phyloP scores from a whole-genome alignment of 257 asterid species.

The Solanum pimpinellifolium region DNA sequence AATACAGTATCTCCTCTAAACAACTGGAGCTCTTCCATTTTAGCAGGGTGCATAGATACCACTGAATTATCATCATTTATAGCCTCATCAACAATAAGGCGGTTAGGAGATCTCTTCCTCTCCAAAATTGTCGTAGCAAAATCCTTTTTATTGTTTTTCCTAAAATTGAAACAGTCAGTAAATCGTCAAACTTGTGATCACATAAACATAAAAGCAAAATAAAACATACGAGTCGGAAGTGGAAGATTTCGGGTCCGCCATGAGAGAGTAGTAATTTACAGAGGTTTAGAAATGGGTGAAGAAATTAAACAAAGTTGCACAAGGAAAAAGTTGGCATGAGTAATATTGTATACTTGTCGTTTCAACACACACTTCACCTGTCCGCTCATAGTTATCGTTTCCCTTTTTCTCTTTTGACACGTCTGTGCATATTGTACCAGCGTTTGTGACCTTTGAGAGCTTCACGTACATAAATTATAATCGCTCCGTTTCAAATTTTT shows the following conservation, averaged over 20 bases:
- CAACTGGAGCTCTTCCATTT: conserved; percentile 86
- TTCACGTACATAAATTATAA: no score
- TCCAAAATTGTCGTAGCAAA: conserved; percentile 76
- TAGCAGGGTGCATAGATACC: conserved; percentile 59
- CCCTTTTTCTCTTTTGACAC: neutral
- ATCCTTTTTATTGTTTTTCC: conserved; percentile 77
- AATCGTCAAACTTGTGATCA: neutral
- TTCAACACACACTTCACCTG: neutral
- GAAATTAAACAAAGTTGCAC: neutral
- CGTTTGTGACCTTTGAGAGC: no score
- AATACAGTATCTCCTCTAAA: conserved; percentile 81
- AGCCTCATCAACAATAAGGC: conserved; percentile 79
- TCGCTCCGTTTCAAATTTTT: no score
- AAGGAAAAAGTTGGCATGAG: neutral
- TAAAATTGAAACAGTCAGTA: conserved; percentile 5
- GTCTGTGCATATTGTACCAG: neutral
- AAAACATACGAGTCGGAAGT: neutral
- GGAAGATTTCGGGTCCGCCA: neutral
- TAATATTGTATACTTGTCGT: neutral
- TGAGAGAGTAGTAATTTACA: neutral
- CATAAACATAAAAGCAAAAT: neutral
- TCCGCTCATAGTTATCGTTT: neutral
- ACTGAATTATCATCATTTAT: conserved; percentile 75
- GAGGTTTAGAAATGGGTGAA: neutral
- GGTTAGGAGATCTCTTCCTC: conserved; percentile 73